Evolutionary conservation across 2,329 filamentous ascomycete genomes (phyloP), one percentile per base, ranked within the genome.

Genomic region (Lecanicillium sp.): DNA sequence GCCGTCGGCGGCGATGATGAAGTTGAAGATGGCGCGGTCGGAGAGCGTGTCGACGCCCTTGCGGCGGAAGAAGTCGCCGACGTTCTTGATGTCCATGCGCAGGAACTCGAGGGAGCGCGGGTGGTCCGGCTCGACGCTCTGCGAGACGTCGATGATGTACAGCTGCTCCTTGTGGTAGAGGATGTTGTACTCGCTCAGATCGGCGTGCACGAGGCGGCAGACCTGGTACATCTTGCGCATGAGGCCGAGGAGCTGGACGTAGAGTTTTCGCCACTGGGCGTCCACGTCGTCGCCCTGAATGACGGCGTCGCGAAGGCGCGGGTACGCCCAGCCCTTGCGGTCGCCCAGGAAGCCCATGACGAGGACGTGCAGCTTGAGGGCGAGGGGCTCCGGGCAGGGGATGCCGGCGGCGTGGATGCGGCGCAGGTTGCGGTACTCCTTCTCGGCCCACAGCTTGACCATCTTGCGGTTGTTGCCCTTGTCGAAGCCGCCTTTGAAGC

Each of bases 361-460:
- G 2, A 98, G 77, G 5, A 98, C 91, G 61, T 98, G 90, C n/a
- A 91, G 78, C 60, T 91, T 90, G 42, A 98, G 81, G 58, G 85
- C 84, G 51, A 97, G 74, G 3, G 93, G 90, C 62, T 95, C 88
- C 0, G 93, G 93, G 56, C 87, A 95, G 5, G 90, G 86, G 47
- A 98, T 95, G 7, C 87, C 88, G 7, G 90, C 86, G 5, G 81
- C 73, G 65, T 94, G 74, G 53, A 98, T 84, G 48, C 93, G 79
- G 56, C 89, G 84, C 60, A 98, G 68, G 67, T 98, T 98, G 35
- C 93, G 81, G 72, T 94, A 95, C 69, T 98, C 93, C 70, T 98
- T 98, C 70, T 98, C 91, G 0, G 94, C 94, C 93, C 93, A 98
- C 20, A 96, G 75, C 67, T 95, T 95, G 56, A 98, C 91, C 91